Evolutionary conservation across 768 basidiomycete species (phyloP), one percentile per base, ranked within the genome.

Genomic region (Boletus rubescentipes): DNA sequence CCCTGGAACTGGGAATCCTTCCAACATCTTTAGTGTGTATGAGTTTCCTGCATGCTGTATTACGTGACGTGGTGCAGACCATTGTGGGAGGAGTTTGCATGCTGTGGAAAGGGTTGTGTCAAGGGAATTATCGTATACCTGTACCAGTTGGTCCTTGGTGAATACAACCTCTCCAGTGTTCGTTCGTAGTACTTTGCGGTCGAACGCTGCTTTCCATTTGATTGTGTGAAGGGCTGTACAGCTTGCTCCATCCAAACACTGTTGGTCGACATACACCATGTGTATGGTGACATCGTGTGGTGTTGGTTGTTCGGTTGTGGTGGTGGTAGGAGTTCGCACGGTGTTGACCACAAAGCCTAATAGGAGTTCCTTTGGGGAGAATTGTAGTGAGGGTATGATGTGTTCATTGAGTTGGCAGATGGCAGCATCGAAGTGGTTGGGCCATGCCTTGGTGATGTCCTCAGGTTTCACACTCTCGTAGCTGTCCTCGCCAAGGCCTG

Each of bases 1-100:
- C 3, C 26, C 26, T 26, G 26, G 26, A 4, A 26, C 6, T 6
- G 26, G 26, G 26, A 26, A 26, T 6, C 26, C 26, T 26, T 26
- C 26, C 26, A 26, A 6, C 6, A 6, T 26, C 6, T 26, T 3
- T 6, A 26, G 26, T 26, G 26, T 26, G 26, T 26, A 26, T 26
- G 26, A 26, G 26, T 26, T 26, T 3, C 26, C 26, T 26, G 26
- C 26, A 26, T 6, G 26, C 6, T 26, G 26, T 3, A 39, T 29
- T 4, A 73, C 50, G 0, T 60, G 37, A 14, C 44, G 41, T 9
- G 71, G 72, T 16, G 54, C 50, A 2, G 70, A 73, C 70, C 70
- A 75, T 30, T 55, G 65, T 2, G 67, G 67, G 7, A 61, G 39
- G 4, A 75, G 49, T 46, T 75, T 75, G n/a, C 60, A 34, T 10